A percentile compares a stretch with the other conserved stretches of the same genome.
phyloP scores from a whole-genome alignment of 495 filamentous ascomycete genomes.

The Neurospora sp. region DNA sequence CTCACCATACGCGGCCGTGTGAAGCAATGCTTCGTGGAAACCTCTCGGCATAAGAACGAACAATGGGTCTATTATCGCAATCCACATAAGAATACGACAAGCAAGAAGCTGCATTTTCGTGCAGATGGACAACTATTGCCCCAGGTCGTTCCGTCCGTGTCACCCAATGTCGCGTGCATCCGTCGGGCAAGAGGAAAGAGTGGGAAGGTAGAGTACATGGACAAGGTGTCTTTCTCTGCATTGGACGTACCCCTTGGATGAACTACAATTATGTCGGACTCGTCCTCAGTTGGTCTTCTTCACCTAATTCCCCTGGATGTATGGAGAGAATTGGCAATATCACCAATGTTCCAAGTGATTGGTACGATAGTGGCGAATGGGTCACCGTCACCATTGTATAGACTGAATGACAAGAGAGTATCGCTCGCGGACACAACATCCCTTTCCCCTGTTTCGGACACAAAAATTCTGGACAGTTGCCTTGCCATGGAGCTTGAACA shows the following conservation, averaged over 20 bases:
- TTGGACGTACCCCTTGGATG: not conserved
- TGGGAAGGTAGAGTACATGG: not conserved
- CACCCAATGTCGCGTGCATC: not conserved
- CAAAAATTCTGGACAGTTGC: not conserved
- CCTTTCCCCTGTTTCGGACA: not conserved
- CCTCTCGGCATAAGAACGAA: not conserved
- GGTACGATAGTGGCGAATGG: not conserved
- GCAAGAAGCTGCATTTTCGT: not conserved
- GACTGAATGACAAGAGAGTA: not conserved
- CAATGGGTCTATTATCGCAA: not conserved
- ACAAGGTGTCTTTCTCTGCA: not conserved
- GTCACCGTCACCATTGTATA: not conserved
- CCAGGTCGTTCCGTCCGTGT: not conserved
- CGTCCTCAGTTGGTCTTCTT: not conserved
- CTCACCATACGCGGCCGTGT: not conserved
- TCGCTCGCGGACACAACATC: conserved; percentile 26
- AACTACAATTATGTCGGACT: not conserved
- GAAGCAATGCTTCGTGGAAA: not conserved
- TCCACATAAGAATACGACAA: not conserved
- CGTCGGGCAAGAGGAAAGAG: not conserved
- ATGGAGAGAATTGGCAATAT: not conserved
- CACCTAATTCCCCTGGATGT: not conserved
- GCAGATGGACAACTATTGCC: not conserved
- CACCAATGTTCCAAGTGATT: not conserved
- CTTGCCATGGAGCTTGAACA: not conserved